Conservation (phyloP, 225 moss, liverwort and hornwort species). For the Marchantia paleacea region DNA sequence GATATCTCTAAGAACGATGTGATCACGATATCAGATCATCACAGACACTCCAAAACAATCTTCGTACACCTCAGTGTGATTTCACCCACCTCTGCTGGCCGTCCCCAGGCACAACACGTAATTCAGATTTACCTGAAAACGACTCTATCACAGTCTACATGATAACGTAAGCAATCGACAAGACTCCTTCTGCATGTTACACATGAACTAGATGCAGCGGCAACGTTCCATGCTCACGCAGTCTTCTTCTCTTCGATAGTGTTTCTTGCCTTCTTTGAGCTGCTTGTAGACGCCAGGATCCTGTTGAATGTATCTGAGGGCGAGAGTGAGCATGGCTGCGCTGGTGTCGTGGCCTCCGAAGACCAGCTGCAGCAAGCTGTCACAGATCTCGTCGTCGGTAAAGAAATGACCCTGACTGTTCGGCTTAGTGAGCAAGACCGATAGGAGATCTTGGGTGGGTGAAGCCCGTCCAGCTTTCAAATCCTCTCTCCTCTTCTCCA, state of each 20-base stretch:
- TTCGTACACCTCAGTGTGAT: too few species aligned
- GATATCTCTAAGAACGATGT: too few species aligned
- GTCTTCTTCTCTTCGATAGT: background rate
- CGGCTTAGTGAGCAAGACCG: slow-evolving; percentile 14
- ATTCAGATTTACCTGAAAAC: too few species aligned
- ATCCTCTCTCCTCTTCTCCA: background rate
- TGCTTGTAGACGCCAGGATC: slow-evolving; percentile 16
- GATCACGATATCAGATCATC: too few species aligned
- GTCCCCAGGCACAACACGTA: too few species aligned
- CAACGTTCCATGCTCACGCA: too few species aligned
- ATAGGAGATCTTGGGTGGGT: slow-evolving; percentile 19
- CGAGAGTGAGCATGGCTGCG: slow-evolving; percentile 9
- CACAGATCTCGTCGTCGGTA: background rate
- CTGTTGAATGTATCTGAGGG: background rate
- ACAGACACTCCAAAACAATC: too few species aligned
- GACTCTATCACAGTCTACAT: too few species aligned
- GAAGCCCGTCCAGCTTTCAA: slow-evolving; percentile 1
- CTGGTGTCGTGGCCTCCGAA: slow-evolving; percentile 21
- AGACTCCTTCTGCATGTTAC: too few species aligned
- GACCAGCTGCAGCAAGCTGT: background rate
- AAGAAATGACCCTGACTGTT: background rate
- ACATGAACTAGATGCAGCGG: background rate
- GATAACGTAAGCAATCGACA: too few species aligned
- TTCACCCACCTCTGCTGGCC: too few species aligned
- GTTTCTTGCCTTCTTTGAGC: background rate